phyloP scores from a whole-genome alignment of 75 land plant genomes.

The Larix kaempferi region DNA sequence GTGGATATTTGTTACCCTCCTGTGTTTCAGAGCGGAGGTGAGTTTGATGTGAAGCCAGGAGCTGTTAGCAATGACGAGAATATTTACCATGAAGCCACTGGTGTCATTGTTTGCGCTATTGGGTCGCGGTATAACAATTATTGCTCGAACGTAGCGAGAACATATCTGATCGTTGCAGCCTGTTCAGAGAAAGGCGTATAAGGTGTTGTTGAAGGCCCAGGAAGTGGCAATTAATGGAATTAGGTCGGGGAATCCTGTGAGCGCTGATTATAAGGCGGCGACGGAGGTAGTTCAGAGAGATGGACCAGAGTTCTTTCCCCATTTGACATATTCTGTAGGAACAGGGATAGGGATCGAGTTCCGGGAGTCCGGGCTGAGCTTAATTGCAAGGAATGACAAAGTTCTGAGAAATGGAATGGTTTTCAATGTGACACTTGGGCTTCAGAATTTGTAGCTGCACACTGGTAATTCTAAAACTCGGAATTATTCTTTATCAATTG shows the following conservation, averaged over 20 bases:
- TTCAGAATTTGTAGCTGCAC: constrained; percentile 47
- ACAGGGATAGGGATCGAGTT: constrained; percentile 94
- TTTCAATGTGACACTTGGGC: constrained; percentile 81
- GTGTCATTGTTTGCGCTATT: constrained; percentile 87
- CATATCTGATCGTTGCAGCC: constrained; percentile 71
- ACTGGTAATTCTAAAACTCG: constrained; percentile 48
- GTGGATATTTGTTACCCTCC: too few species aligned
- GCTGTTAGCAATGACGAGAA: constrained; percentile 87
- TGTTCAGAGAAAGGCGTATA: constrained; percentile 78
- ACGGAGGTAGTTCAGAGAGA: constrained; percentile 49
- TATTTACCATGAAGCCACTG: constrained; percentile 83
- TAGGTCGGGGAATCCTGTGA: constrained; percentile 58
- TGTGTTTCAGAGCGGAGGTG: too few species aligned
- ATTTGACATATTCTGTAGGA: constrained; percentile 77
- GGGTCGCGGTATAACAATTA: constrained; percentile 80
- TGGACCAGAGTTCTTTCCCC: constrained; percentile 41
- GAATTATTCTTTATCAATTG: constrained; percentile 54
- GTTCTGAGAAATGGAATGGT: constrained; percentile 73
- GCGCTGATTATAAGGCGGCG: constrained; percentile 65
- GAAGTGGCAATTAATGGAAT: constrained; percentile 75
- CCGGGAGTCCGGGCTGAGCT: constrained; percentile 70
- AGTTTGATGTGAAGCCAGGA: constrained; percentile 84
- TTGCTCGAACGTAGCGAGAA: constrained; percentile 81
- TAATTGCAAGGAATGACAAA: constrained; percentile 62
- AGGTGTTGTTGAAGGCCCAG: constrained; percentile 75